Percentiles rank a stretch among this genome's conserved stretches.
These are phyloP conservation scores for barrel medic (Medicago truncatula) DNA, from an alignment of 306 rosid species.

Conservation along the genomic window DNA sequence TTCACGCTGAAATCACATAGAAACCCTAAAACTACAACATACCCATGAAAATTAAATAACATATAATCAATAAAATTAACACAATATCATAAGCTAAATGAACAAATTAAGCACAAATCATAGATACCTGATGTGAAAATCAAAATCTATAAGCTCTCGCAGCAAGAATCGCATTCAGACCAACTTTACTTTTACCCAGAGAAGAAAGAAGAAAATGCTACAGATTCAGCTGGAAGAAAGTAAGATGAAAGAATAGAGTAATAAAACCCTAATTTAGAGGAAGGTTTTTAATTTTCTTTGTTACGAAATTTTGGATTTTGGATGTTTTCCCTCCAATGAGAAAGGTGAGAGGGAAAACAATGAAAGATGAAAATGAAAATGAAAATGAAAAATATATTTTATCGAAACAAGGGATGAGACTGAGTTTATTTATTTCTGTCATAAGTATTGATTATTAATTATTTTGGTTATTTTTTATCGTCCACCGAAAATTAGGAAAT, in stretches of 20 bases:
- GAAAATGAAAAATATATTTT: conserved; percentile 49
- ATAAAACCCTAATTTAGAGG: conserved; percentile 60
- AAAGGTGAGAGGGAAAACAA: conserved; percentile 92
- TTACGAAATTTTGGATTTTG: conserved; percentile 47
- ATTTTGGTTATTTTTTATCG: background rate
- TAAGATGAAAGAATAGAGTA: conserved; percentile 32
- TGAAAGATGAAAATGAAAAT: conserved; percentile 23
- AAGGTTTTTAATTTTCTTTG: background rate
- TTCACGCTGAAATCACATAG: background rate
- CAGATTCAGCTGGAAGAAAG: conserved; percentile 23
- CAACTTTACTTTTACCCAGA: conserved; percentile 5
- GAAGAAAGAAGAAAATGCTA: conserved; percentile 7
- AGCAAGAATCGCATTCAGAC: conserved; percentile 18
- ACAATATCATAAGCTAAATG: conserved; percentile 20
- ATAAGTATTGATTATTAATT: background rate
- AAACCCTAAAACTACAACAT: conserved; percentile 51
- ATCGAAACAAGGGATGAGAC: conserved; percentile 49
- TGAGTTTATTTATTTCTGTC: background rate
- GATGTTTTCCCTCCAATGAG: conserved; percentile 81
- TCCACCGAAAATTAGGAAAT: conserved; percentile 38
- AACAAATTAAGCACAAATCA: conserved; percentile 30
- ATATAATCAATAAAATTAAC: conserved; percentile 1
- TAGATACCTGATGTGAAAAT: conserved; percentile 41
- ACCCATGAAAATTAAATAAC: background rate
- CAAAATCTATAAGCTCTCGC: conserved; percentile 23